Base-by-base conservation (phyloP, 805 yeast genomes). In the Wickerhamomyces alni region DNA sequence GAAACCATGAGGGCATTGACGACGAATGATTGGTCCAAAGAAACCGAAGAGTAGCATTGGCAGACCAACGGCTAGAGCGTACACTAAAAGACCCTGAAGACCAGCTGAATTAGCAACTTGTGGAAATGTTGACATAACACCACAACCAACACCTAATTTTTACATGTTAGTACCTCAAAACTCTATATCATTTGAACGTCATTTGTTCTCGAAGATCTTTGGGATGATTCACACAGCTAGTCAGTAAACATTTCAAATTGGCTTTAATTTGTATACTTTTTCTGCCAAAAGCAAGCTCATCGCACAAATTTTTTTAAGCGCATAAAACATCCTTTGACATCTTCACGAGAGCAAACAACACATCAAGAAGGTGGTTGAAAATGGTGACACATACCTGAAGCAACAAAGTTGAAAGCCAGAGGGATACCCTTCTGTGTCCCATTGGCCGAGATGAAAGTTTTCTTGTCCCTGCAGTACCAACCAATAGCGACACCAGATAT, bases 61-160 rank as follows among this genome's bases (percentile, higher is more conserved):
- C 35, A 89, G 59, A 2, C 95, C 82, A 28, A 95, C 93, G 15
- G 82, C 65, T 11, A 87, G 48, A 2, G 88, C 77, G 56, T 89
- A 89, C 8, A 86, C 94, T 40, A 89, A 56, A 35, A 89, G 67
- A 3, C 96, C 96, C 51, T 88, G 95, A 33, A 89, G 67, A 27
- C 97, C 97, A 1, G 91, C 77, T 39, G 80, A 66, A 45, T 87
- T 87, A 3, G 91, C 95, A 47, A 89, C 83, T 61, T 87, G 82
- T 2, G 95, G 80, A 52, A 86, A 89, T 0, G 96, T 84, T 10
- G 93, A 75, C 28, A 89, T 65, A 39, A 87, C 77, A 60, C 96
- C 96, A 62, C 87, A 83, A 37, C 96, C 96, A 85, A 66, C 69
- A 75, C 94, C 94, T 52, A 87, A 70, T 11, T 34, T 8, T 39